Conservation (phyloP, 2,329 filamentous ascomycete genomes). For the Penicillium fuscoglaucum region DNA sequence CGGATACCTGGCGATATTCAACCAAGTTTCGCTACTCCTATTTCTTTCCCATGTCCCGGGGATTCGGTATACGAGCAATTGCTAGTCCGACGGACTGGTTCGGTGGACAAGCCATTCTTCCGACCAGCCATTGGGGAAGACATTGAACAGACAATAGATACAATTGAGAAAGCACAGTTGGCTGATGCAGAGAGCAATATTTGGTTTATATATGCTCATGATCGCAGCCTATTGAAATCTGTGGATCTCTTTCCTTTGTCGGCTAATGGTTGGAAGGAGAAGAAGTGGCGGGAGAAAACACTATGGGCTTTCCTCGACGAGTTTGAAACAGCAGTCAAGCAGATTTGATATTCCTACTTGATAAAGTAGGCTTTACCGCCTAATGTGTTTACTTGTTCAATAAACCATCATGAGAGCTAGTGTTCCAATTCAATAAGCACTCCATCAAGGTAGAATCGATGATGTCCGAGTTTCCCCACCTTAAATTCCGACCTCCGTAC, state of each 20-base stretch:
- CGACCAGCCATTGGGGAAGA: background rate
- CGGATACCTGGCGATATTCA: constrained; percentile 15
- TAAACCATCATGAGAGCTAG: too few species aligned
- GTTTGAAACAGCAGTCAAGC: constrained; percentile 5
- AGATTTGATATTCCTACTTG: background rate
- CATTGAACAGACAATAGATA: background rate
- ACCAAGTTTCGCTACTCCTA: constrained; percentile 11
- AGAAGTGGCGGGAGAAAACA: constrained; percentile 24
- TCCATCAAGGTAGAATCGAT: too few species aligned
- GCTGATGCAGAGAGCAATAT: constrained; percentile 30
- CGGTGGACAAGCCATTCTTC: constrained; percentile 1
- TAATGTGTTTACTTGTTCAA: too few species aligned
- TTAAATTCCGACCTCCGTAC: background rate
- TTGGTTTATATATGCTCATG: constrained; percentile 36
- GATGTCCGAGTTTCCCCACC: background rate
- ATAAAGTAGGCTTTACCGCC: too few species aligned
- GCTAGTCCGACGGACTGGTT: background rate
- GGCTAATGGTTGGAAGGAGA: constrained; percentile 33
- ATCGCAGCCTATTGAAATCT: constrained; percentile 22
- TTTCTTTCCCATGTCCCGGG: constrained; percentile 29
- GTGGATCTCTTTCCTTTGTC: constrained; percentile 31
- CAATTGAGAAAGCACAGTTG: constrained; percentile 24
- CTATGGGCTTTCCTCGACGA: constrained; percentile 28
- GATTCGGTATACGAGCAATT: constrained; percentile 6
- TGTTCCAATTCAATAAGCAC: too few species aligned